A percentile compares a stretch with the other conserved stretches of the same genome.
Evolutionary conservation across 176 grass and related monocot genomes (phyloP).

Genomic region (Oryza nivara): DNA sequence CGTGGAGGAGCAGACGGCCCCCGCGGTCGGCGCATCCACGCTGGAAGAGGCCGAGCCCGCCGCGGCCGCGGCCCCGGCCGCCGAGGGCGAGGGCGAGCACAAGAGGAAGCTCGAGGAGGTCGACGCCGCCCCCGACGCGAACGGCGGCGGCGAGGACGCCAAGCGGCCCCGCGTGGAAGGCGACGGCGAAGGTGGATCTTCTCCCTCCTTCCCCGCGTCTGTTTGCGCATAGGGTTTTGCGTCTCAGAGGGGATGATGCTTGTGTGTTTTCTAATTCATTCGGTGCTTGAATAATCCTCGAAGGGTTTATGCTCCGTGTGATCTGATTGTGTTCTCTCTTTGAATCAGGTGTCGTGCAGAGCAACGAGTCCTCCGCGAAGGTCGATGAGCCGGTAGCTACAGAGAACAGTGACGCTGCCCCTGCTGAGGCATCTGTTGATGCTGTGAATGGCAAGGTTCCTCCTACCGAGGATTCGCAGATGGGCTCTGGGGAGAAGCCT

Average conservation of each 20-base stretch:
- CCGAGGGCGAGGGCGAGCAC: slow-evolving; percentile 42
- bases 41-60: neutral
- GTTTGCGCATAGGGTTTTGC: slow-evolving; percentile 1
- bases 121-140: slow-evolving; percentile 29
- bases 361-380: slow-evolving; percentile 10
- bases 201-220: neutral
- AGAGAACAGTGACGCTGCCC: neutral
- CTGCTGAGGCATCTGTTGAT: neutral
- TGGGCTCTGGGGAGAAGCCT: slow-evolving; percentile 19
- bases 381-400: neutral
- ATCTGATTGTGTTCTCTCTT: slow-evolving; percentile 3
- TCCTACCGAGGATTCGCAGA: slow-evolving; percentile 1
- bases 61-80: neutral
- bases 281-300: neutral
- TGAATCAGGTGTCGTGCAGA: slow-evolving; percentile 33
- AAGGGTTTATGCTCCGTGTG: neutral
- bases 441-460: slow-evolving; percentile 36
- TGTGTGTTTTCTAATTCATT: neutral
- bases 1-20: slow-evolving; percentile 3
- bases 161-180: slow-evolving; percentile 54
- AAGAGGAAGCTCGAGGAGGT: slow-evolving; percentile 63
- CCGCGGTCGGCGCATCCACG: neutral
- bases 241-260: neutral
- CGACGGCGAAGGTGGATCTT: slow-evolving; percentile 43
- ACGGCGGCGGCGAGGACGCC: slow-evolving; percentile 47